Conservation (phyloP, 805 yeast genomes). For the Starmerella ratchasimensis region DNA sequence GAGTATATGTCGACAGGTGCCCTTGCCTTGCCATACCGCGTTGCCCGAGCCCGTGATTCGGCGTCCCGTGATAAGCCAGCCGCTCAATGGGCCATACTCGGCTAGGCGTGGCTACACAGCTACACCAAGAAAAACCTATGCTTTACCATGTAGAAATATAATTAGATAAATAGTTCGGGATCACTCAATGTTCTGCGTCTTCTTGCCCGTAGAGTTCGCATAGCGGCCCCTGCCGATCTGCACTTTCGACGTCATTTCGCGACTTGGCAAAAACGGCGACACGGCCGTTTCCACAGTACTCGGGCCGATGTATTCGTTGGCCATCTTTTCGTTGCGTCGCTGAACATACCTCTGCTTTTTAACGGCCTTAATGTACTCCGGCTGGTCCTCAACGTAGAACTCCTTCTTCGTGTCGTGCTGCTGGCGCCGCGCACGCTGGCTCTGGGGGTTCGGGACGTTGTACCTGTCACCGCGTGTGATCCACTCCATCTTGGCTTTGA, state of each 20-base stretch:
- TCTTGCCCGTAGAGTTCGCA: slow-evolving; percentile 42
- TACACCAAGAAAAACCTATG: too few relatives aligned
- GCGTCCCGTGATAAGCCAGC: too few relatives aligned
- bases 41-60: too few relatives aligned
- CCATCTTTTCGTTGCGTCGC: slow-evolving; percentile 68
- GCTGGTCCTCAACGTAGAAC: slow-evolving; percentile 75
- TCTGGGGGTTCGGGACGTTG: slow-evolving; percentile 75
- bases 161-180: not conserved
- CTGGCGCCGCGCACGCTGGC: slow-evolving; percentile 57
- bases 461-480: slow-evolving; percentile 71
- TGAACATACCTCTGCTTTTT: slow-evolving; percentile 81
- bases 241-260: slow-evolving; percentile 36
- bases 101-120: too few relatives aligned
- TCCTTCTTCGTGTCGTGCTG: slow-evolving; percentile 73
- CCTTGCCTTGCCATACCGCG: too few relatives aligned
- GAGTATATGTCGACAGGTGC: too few relatives aligned
- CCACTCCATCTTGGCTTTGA: slow-evolving; percentile 91
- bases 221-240: slow-evolving; percentile 74
- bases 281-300: slow-evolving; percentile 65
- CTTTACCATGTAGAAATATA: not conserved
- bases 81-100: too few relatives aligned
- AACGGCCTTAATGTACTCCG: slow-evolving; percentile 76
- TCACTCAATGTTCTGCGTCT: slow-evolving; percentile 6
- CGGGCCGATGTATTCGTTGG: slow-evolving; percentile 89
- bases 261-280: slow-evolving; percentile 74